These are phyloP conservation scores for Viola odorata DNA, from an alignment of 345 rosid species.

Conservation along the genomic window DNA sequence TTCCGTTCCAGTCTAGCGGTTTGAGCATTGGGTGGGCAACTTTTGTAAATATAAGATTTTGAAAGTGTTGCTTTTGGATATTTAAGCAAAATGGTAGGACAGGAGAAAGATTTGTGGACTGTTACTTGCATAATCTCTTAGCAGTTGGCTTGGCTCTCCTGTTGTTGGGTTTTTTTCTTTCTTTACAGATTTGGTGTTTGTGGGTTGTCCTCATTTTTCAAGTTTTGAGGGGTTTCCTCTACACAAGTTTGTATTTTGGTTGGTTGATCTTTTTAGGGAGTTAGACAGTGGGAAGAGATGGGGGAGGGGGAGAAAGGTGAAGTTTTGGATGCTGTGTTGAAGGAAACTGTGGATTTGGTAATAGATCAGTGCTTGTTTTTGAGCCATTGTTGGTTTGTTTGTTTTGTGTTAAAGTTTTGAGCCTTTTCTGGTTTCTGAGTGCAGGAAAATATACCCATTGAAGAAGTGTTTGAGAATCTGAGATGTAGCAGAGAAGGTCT, in stretches of 20 bases:
- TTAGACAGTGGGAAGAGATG: neutral
- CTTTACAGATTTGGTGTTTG: constrained; percentile 33
- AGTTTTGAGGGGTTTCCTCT: neutral
- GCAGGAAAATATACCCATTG: constrained; percentile 97
- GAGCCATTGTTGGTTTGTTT: constrained; percentile 16
- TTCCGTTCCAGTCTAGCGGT: neutral
- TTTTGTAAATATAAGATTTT: neutral
- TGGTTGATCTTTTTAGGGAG: neutral
- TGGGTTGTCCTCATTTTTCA: constrained; percentile 28
- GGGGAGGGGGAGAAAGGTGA: constrained; percentile 67
- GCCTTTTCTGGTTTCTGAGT: constrained; percentile 14
- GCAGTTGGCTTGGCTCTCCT: constrained; percentile 23
- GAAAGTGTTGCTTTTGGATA: neutral
- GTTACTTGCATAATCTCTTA: constrained; percentile 20
- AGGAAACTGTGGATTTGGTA: constrained; percentile 99
- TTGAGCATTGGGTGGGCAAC: neutral
- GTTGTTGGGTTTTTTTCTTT: constrained; percentile 6
- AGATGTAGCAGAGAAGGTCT: constrained; percentile 96
- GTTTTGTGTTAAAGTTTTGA: neutral
- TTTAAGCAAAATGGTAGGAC: neutral
- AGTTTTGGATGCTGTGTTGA: constrained; percentile 84
- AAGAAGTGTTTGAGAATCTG: constrained; percentile 88
- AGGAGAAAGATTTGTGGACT: constrained; percentile 8
- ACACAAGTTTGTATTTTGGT: constrained; percentile 6
- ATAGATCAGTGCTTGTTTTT: constrained; percentile 52